Base-by-base conservation (phyloP, 2,329 filamentous ascomycete genomes). In the Cadophora sp. region DNA sequence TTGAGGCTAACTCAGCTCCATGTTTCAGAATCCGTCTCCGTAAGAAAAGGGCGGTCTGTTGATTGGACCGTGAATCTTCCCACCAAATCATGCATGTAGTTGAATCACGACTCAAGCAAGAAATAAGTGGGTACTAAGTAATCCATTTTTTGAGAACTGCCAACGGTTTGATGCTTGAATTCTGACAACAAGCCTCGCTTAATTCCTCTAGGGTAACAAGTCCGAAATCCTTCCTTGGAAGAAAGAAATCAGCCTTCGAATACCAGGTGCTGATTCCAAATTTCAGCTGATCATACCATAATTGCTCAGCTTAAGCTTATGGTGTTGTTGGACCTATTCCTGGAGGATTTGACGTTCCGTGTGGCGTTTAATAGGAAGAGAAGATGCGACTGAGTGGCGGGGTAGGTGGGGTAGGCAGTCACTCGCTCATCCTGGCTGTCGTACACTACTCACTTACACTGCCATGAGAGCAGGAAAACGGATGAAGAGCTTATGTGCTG, bases 321-420 rank as follows among this genome's bases (percentile, higher is more conserved):
- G 11, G 12, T 31, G 11, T 31, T n/a, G 4, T 9, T 31, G 26
- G 51, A 55, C 8, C 26, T 55, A 55, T 55, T 31, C 27, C 51
- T 55, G 27, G 51, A 55, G 51, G 51, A 31, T 31, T 19, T 55
- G 51, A 55, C 51, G 51, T 27, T 27, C 14, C 51, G 24, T 31
- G 51, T 16, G 14, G 16, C 51, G 51, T 31, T 16, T n/a, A 31
- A 3, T 14, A 31, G 26, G 51, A 31, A 31, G 51, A 27, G 40
- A 48, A 22, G 40, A n/a, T 55, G 51, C 51, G 2, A 27, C 12
- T 55, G 51, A 55, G 27, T 4, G 51, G 51, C 27, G 27, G 26
- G 26, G 26, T 14, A 55, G 51, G 51, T 16, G 27, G 26, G 26
- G 26, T 14, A 55, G 14, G 14, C 26, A 4, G 26, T 31, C 51